Conservation (phyloP, 257 asterid genomes). For the Nicotiana attenuata region DNA sequence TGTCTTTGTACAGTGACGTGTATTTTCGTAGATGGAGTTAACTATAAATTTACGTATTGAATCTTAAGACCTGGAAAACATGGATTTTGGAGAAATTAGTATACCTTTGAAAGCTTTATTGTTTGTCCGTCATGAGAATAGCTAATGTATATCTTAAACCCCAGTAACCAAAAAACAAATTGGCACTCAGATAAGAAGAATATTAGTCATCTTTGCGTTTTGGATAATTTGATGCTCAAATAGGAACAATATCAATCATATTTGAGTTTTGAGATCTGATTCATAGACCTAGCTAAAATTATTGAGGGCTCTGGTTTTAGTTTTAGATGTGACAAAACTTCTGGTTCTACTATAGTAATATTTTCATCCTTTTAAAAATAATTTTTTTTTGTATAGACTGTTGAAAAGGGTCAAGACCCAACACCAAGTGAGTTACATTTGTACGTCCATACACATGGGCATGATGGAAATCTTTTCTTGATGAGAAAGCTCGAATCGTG, state of each 20-base stretch:
- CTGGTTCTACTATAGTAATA: too few relatives aligned
- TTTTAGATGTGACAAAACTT: background rate
- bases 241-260: background rate
- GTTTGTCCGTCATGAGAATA: background rate
- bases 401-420: too few relatives aligned
- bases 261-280: background rate
- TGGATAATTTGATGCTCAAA: background rate
- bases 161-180: background rate
- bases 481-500: too few relatives aligned
- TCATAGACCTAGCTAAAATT: background rate
- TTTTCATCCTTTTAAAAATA: too few relatives aligned
- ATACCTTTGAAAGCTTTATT: background rate
- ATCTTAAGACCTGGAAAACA: background rate
- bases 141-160: background rate
- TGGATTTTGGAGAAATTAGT: too few relatives aligned
- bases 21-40: background rate
- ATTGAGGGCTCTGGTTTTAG: background rate
- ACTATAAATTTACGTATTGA: background rate
- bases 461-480: too few relatives aligned
- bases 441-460: too few relatives aligned
- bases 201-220: background rate
- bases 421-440: too few relatives aligned
- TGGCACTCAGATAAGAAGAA: background rate
- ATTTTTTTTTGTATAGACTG: too few relatives aligned
- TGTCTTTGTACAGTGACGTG: background rate